Conservation (phyloP, 495 filamentous ascomycete genomes). For the Elasticomyces elasticus region DNA sequence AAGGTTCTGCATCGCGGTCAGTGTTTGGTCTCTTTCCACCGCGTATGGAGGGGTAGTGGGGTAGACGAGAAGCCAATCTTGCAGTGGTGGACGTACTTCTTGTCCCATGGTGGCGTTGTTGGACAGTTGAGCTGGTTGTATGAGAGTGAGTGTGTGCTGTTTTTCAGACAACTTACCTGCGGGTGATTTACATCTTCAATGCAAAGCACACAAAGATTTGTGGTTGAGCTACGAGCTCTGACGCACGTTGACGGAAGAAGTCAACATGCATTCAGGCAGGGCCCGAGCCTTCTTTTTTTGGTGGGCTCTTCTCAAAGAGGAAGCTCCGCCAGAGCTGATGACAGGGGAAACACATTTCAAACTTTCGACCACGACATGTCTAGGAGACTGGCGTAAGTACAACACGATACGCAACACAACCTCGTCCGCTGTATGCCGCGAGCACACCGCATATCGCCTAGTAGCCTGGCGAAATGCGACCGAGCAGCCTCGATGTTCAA, state of each 20-base stretch:
- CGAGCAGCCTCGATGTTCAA: no score
- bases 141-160: not conserved
- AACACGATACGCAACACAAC: no score
- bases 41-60: not conserved
- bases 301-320: not conserved
- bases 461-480: no score
- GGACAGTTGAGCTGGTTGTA: not conserved
- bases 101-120: not conserved
- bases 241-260: not conserved
- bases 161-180: not conserved
- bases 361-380: no score
- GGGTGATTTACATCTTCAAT: not conserved
- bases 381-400: no score
- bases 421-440: no score
- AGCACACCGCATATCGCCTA: no score
- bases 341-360: no score
- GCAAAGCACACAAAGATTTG: not conserved
- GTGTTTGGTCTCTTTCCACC: not conserved
- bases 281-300: not conserved
- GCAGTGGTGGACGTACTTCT: not conserved
- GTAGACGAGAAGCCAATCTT: not conserved
- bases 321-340: not conserved
- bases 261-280: not conserved
- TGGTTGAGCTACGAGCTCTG: not conserved
- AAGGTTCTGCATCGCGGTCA: conserved; percentile 52